Evolutionary conservation across 2,329 filamentous ascomycete species (phyloP).

Genomic region (Furcasterigmium sp.): DNA sequence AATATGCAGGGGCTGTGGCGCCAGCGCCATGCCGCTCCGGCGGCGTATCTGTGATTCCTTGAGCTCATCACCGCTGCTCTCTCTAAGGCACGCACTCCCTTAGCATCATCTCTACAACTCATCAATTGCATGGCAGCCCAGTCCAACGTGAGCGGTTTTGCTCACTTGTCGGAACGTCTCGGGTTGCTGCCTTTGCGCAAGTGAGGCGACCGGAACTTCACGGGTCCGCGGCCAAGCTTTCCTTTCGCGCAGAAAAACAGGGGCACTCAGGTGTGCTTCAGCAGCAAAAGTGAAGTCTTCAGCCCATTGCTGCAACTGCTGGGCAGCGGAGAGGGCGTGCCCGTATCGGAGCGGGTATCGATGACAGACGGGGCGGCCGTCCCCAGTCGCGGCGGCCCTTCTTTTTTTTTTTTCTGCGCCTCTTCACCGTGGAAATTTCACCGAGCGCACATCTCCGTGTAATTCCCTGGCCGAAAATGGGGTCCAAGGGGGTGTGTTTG

Average conservation of each 20-base stretch:
- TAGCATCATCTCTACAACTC: no score
- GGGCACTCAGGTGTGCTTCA: no score
- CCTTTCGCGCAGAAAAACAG: no score
- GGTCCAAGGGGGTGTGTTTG: neutral
- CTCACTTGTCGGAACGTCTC: neutral
- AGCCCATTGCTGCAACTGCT: no score
- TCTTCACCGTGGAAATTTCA: conserved; percentile 1
- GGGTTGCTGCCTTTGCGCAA: neutral
- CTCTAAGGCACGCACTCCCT: no score
- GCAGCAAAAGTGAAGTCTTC: no score
- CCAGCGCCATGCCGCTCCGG: no score
- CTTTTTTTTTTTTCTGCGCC: neutral
- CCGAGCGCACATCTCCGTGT: neutral
- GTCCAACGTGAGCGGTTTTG: neutral
- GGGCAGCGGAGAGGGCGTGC: neutral
- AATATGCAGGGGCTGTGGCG: no score
- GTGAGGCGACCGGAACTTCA: neutral
- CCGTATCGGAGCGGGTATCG: neutral
- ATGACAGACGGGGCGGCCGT: neutral
- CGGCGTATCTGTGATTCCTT: no score
- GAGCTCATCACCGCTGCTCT: no score
- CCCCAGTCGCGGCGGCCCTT: neutral
- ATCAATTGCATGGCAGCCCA: no score
- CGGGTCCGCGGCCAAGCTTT: neutral
- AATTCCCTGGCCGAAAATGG: neutral